Conservation (phyloP, 306 rosid genomes). For the Dryas drummondii region DNA sequence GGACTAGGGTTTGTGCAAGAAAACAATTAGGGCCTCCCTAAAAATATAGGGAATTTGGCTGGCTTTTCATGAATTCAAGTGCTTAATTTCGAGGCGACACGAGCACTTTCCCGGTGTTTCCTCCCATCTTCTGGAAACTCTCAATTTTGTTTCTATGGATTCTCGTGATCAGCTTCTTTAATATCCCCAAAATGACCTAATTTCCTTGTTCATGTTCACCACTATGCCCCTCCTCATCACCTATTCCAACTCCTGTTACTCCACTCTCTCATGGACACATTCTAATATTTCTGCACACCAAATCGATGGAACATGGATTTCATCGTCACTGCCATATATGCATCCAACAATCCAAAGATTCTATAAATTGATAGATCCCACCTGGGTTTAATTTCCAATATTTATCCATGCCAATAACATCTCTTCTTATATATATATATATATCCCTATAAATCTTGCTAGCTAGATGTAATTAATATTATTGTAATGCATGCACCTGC, state of each 20-base stretch:
- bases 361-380: constrained; percentile 17
- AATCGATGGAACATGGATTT: constrained; percentile 10
- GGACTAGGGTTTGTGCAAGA: constrained; percentile 19
- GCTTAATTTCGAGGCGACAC: constrained; percentile 93
- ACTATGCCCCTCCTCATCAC: background rate
- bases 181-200: constrained; percentile 43
- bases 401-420: background rate
- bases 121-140: constrained; percentile 74
- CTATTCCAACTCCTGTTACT: background rate
- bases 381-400: constrained; percentile 18
- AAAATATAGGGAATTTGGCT: constrained; percentile 19
- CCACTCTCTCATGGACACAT: no score
- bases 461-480: background rate
- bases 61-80: constrained; percentile 31
- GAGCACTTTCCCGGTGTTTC: constrained; percentile 97
- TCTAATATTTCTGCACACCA: background rate
- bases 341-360: background rate
- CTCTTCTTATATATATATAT: background rate
- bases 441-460: background rate
- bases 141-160: constrained; percentile 49
- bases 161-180: constrained; percentile 40
- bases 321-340: constrained; percentile 12
- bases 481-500: constrained; percentile 11
- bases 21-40: constrained; percentile 13
- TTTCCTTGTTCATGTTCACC: constrained; percentile 23